phyloP scores from a whole-genome alignment of 345 rosid species.

The Eucalyptus leucophloia region DNA sequence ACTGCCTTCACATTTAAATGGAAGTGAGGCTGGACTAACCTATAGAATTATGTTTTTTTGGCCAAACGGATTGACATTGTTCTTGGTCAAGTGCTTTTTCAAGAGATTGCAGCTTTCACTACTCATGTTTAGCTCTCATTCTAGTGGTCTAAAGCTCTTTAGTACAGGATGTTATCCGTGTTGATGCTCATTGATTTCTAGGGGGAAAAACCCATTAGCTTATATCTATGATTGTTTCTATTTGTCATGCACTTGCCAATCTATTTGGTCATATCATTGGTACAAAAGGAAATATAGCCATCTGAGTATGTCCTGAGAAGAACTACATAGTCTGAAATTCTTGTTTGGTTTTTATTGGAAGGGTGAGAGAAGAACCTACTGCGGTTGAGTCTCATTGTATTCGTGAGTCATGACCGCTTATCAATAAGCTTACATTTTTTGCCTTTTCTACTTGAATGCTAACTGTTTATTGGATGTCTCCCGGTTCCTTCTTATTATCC shows the following conservation, averaged over 20 bases:
- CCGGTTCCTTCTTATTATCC: not conserved
- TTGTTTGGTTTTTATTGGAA: not conserved
- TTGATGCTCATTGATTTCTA: not conserved
- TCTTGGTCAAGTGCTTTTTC: not conserved
- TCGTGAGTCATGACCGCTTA: not conserved
- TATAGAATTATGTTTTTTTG: not conserved
- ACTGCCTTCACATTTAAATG: not conserved
- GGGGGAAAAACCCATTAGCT: not conserved
- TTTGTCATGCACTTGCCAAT: not conserved
- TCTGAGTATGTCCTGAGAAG: not conserved
- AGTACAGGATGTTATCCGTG: not conserved
- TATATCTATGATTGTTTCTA: not conserved
- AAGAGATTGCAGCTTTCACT: not conserved
- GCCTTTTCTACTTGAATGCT: not conserved
- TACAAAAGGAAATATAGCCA: not conserved
- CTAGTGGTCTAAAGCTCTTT: not conserved
- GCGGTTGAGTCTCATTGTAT: not conserved
- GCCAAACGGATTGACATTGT: not conserved
- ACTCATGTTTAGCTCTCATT: not conserved
- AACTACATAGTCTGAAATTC: not conserved
- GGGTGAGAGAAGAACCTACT: not conserved
- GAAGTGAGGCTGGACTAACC: not conserved
- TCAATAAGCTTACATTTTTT: not conserved
- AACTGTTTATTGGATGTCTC: not conserved
- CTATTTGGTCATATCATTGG: not conserved